Percentiles rank a stretch among this genome's conserved stretches.
phyloP scores from a whole-genome alignment of 2,329 filamentous ascomycete species.

The Trichophaea hybrida region DNA sequence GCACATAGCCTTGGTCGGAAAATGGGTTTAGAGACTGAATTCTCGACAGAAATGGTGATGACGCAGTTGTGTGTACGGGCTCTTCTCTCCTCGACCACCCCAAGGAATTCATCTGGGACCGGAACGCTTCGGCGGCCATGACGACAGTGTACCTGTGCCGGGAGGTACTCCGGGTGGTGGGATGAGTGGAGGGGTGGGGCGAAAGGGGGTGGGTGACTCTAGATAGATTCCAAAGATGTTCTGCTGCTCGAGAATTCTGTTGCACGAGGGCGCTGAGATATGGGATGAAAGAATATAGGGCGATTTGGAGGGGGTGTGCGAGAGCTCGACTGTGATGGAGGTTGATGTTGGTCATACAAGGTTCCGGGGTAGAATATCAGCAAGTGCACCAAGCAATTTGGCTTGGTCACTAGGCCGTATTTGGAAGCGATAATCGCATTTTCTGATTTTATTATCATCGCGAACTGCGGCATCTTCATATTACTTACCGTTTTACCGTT shows the following conservation, averaged over 20 bases:
- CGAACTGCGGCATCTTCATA: neutral
- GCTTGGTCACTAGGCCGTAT: neutral
- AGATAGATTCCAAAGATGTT: neutral
- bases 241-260: neutral
- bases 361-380: neutral
- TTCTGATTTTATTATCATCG: neutral
- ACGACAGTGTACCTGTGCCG: neutral
- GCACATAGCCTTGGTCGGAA: slow-evolving; percentile 69
- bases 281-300: neutral
- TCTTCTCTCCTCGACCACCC: slow-evolving; percentile 84
- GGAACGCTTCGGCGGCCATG: slow-evolving; percentile 81
- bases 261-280: neutral
- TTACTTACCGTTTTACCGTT: no score
- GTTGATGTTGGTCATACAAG: neutral
- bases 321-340: neutral
- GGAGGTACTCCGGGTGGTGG: neutral
- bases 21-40: slow-evolving; percentile 83
- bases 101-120: slow-evolving; percentile 63
- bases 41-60: slow-evolving; percentile 61
- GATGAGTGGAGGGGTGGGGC: neutral
- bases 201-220: neutral
- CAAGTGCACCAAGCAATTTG: neutral
- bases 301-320: neutral
- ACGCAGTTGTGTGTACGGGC: slow-evolving; percentile 56
- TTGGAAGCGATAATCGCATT: neutral